These are phyloP conservation scores for Mycothermus thermophilus DNA, from an alignment of 495 filamentous ascomycete genomes.

Conservation along the genomic window DNA sequence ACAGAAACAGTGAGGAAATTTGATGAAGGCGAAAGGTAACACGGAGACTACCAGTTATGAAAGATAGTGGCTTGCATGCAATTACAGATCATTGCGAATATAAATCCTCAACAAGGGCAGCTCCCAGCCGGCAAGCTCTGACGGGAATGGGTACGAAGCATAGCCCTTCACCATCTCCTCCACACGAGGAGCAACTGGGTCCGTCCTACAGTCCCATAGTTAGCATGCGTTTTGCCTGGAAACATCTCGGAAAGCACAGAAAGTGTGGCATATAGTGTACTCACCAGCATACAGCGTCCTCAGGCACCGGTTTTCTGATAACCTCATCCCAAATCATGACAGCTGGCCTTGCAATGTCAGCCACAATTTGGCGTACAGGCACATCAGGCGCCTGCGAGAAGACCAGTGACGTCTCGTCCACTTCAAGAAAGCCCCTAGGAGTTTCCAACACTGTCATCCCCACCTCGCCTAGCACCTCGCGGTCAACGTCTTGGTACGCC, in stretches of 20 bases:
- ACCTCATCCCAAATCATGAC: constrained; percentile 4
- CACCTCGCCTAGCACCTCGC: neutral
- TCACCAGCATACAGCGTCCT: too few species aligned
- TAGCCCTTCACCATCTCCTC: constrained; percentile 3
- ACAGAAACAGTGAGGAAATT: too few species aligned
- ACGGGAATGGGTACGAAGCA: constrained; percentile 1
- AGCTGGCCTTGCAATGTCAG: constrained; percentile 1
- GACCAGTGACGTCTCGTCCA: neutral
- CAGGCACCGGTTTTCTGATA: too few species aligned
- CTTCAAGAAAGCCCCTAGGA: neutral
- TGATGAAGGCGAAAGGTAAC: too few species aligned
- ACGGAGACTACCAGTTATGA: too few species aligned
- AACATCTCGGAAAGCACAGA: too few species aligned
- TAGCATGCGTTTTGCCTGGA: too few species aligned
- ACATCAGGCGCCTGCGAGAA: neutral
- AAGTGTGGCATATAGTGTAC: too few species aligned
- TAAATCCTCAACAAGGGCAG: constrained; percentile 1
- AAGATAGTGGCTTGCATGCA: too few species aligned
- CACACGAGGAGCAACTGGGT: constrained; percentile 4
- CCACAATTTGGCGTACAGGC: constrained; percentile 1
- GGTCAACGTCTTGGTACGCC: neutral
- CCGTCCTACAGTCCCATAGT: too few species aligned
- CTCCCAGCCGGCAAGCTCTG: constrained; percentile 1
- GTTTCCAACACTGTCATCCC: neutral
- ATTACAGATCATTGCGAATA: constrained; percentile 5